Evolutionary conservation across 495 filamentous ascomycete species (phyloP), one percentile per base, ranked within the genome.

Genomic region (Neurospora pannonica): DNA sequence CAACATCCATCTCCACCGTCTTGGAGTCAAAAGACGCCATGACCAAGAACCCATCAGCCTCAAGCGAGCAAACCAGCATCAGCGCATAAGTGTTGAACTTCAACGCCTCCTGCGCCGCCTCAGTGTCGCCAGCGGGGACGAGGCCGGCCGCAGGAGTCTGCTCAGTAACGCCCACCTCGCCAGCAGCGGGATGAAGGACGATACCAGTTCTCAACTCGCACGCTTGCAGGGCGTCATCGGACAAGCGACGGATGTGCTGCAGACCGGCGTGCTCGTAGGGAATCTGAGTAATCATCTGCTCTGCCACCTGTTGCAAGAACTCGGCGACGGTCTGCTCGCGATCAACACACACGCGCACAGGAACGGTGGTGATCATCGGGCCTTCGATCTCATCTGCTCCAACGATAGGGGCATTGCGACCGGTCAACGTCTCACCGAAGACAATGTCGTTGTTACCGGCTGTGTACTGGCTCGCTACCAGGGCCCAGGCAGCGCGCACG

Each of bases 81-180:
- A 92, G 81, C 4, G 88, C 87, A 76, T 92, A 92, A 0, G 89
- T 88, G 73, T 91, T 91, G 79, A 92, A 92, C 74, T 91, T 87
- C 31, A 91, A 83, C 0, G 89, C 89, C 76, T 91, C 90, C 24
- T 85, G 84, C 1, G 87, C 90, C 5, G 88, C 88, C 76, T 90
- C 90, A 0, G 75, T 76, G 48, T 84, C 83, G 7, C 82, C 83
- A 4, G 84, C 88, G 1, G 85, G 79, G 0, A 84, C 80, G 54
- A 90, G 87, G 0, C 88, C 85, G 42, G 76, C 88, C 72, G 78
- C 85, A 62, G 76, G 84, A 75, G 83, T 82, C 15, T 86, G 83
- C 8, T 80, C 80, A 0, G 31, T 38, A 21, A 78, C 85, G 5
- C 78, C 73, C 0, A 79, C 79, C 19, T 71, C 73, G 13, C 79